Evolutionary conservation across 352 stramenopile species (phyloP), one percentile per base, ranked within the genome.

Genomic region (Hyaloperonospora arabidopsidis): DNA sequence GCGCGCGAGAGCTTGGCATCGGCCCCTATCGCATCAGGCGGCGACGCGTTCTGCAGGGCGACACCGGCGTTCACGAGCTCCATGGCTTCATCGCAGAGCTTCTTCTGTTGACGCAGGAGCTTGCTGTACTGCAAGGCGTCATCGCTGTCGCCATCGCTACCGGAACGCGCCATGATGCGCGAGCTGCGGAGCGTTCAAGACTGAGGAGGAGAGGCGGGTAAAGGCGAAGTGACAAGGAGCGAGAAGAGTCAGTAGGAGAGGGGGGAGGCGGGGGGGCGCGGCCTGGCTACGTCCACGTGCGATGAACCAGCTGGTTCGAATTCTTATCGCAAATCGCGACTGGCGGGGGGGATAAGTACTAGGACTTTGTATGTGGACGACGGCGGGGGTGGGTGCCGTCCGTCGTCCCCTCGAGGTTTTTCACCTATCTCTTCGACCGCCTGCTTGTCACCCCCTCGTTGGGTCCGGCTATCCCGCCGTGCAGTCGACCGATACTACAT

Each of bases 1-100:
- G 82, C 82, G n/a, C 73, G 65, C 21, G 68, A 70, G 46, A 92
- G 72, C 55, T 87, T 89, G 39, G 62, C 64, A 39, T 89, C 79
- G 1, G 82, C 79, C 4, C 66, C 75, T 0, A 65, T 65, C 13
- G 63, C 29, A 50, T 89, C 68, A 3, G 76, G 75, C 7, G 79
- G 79, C 13, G 57, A 74, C 14, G 72, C 72, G 57, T 89, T 89
- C 61, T 92, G 82, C 58, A 89, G 68, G 45, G 75, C 74, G 59
- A 92, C 78, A 43, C 82, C 78, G 35, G 74, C 77, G 58, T 92
- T 92, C 48, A 92, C 82, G 28, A 92, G 68, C 58, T 76, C 73
- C 82, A 89, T 89, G 59, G 57, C 82, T 40, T 89, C 78, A 62
- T 89, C 78, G 55, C 82, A 92, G 43, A 90, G 63, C 47, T 80